phyloP scores from a whole-genome alignment of 225 moss, liverwort and hornwort species.

The Polytrichum commune region DNA sequence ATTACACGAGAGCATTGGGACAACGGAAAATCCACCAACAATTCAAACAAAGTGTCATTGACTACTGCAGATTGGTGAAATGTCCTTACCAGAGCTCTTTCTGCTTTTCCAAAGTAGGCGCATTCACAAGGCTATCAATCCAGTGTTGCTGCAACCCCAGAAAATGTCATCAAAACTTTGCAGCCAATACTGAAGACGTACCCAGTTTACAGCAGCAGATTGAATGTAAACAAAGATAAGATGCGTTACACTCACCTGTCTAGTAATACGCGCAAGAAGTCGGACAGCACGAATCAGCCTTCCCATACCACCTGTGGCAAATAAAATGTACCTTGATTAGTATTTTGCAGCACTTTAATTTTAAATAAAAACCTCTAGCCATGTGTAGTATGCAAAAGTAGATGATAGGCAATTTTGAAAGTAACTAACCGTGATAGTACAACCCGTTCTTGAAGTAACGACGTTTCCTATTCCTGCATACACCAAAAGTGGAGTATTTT shows the following conservation, averaged over 20 bases:
- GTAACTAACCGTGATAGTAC: conserved; percentile 75
- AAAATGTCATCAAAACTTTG: background rate
- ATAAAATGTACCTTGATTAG: background rate
- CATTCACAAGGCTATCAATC: conserved; percentile 96
- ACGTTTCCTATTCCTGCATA: conserved; percentile 66
- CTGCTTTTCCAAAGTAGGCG: conserved; percentile 91
- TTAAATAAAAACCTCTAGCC: too few relatives aligned
- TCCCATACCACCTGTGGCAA: conserved; percentile 77
- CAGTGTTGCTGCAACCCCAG: conserved; percentile 69
- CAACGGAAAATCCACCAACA: too few relatives aligned
- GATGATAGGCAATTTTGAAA: background rate
- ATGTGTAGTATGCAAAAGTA: background rate
- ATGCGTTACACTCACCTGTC: conserved; percentile 46
- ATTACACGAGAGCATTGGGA: too few relatives aligned
- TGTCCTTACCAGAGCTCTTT: conserved; percentile 82
- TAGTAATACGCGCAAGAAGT: conserved; percentile 74
- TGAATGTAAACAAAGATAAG: too few relatives aligned
- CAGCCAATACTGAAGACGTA: too few relatives aligned
- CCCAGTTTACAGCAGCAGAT: too few relatives aligned
- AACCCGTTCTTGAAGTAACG: conserved; percentile 89
- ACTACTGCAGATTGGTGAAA: background rate
- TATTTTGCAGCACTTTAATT: too few relatives aligned
- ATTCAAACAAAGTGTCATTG: too few relatives aligned
- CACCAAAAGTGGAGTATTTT: background rate
- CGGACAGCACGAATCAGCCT: conserved; percentile 80